A percentile compares a stretch with the other conserved stretches of the same genome.
Conservation (phyloP, 768 basidiomycete genomes). For the Pulveroboletus ravenelii region DNA sequence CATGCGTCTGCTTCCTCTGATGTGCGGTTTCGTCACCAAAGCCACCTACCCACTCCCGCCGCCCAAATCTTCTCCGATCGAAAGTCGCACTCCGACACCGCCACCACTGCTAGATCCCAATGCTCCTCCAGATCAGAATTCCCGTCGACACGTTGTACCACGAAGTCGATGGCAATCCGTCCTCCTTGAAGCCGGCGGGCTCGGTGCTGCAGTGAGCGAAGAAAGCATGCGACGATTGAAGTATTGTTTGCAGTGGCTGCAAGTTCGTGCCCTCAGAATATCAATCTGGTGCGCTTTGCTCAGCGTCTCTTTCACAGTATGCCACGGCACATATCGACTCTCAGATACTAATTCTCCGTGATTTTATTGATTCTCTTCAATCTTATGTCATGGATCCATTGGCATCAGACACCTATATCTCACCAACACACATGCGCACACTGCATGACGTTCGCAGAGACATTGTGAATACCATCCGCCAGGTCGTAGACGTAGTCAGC, state of each 20-base stretch:
- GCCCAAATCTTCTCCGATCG: background rate
- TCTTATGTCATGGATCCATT: conserved; percentile 24
- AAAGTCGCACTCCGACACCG: conserved; percentile 23
- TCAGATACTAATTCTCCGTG: conserved; percentile 78
- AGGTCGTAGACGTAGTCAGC: conserved; percentile 83
- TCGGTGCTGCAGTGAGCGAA: conserved; percentile 84
- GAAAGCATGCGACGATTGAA: conserved; percentile 83
- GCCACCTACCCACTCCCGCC: background rate
- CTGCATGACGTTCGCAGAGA: conserved; percentile 71
- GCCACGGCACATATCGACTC: conserved; percentile 84
- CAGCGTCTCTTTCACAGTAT: conserved; percentile 46
- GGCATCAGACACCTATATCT: conserved; percentile 32
- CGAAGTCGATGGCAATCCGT: conserved; percentile 86
- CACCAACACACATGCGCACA: conserved; percentile 56
- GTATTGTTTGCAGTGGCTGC: conserved; percentile 86
- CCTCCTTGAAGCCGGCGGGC: conserved; percentile 79
- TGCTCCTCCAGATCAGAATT: conserved; percentile 15
- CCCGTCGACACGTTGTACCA: conserved; percentile 52
- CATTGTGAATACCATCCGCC: conserved; percentile 83
- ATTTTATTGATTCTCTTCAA: conserved; percentile 74
- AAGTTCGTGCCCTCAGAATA: conserved; percentile 43
- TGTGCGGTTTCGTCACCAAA: background rate
- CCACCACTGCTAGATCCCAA: conserved; percentile 18
- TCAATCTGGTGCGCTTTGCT: background rate
- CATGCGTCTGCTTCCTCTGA: conserved; percentile 1